Evolutionary conservation across 306 rosid species (phyloP).

Genomic region (Dicorynia guianensis): DNA sequence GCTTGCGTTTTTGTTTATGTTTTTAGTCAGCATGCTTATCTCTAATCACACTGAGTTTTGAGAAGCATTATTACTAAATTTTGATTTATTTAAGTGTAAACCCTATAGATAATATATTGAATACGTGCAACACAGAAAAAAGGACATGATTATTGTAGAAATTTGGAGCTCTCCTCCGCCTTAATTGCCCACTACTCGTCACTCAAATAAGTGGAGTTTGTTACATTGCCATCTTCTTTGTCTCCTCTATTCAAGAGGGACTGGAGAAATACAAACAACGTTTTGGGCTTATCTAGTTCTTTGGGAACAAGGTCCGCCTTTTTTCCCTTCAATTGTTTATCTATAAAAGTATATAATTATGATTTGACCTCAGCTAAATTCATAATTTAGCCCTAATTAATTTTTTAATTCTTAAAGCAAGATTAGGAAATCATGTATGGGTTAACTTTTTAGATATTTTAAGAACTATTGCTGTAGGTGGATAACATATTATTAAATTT

Average conservation of each 20-base stretch:
- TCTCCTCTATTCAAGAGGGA: slow-evolving; percentile 49
- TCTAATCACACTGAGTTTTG: slow-evolving; percentile 34
- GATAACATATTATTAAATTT: too few relatives aligned
- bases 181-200: slow-evolving; percentile 45
- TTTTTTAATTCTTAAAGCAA: too few relatives aligned
- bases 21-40: background rate
- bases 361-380: too few relatives aligned
- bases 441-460: too few relatives aligned
- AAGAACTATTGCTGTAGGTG: too few relatives aligned
- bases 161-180: slow-evolving; percentile 21
- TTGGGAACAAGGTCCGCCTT: too few relatives aligned
- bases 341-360: too few relatives aligned
- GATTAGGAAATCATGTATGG: too few relatives aligned
- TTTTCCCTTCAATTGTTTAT: too few relatives aligned
- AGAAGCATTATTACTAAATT: slow-evolving; percentile 40
- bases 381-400: too few relatives aligned
- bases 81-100: slow-evolving; percentile 26
- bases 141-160: slow-evolving; percentile 27
- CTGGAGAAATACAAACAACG: slow-evolving; percentile 30
- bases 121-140: slow-evolving; percentile 29
- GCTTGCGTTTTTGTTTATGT: slow-evolving; percentile 7
- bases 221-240: slow-evolving; percentile 49
- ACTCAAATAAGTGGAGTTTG: slow-evolving; percentile 52
- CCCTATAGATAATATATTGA: slow-evolving; percentile 31
- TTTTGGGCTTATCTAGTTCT: slow-evolving; percentile 35